Evolutionary conservation across 2,329 filamentous ascomycete genomes (phyloP).

Genomic region (Zasmidium citrigriseum): DNA sequence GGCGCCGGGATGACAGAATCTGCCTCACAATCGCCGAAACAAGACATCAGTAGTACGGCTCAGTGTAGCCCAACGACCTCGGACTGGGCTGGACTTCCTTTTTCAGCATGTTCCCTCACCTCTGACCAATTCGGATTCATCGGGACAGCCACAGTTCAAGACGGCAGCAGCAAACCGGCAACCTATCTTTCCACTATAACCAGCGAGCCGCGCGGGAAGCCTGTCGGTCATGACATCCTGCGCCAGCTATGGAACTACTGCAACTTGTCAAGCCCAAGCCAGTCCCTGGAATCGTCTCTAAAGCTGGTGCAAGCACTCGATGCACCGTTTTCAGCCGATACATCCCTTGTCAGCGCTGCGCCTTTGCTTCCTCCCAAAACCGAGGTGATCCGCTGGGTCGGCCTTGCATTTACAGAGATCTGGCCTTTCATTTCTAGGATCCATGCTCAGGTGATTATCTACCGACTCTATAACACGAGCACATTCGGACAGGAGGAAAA

Average conservation of each 20-base stretch:
- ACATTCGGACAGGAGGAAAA: constrained; percentile 17
- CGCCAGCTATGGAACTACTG: constrained; percentile 21
- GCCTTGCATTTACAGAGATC: constrained; percentile 17
- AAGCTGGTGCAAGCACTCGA: constrained; percentile 21
- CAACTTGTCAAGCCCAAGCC: constrained; percentile 6
- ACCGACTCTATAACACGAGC: constrained; percentile 17
- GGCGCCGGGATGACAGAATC: background rate
- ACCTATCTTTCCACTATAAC: constrained; percentile 16
- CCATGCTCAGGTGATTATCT: constrained; percentile 16
- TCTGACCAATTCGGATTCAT: background rate
- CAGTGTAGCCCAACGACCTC: background rate
- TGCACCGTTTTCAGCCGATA: constrained; percentile 9
- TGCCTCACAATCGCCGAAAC: background rate
- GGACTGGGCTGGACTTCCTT: background rate
- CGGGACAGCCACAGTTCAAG: background rate
- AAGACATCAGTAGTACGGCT: background rate
- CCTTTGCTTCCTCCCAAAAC: constrained; percentile 14
- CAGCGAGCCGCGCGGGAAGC: constrained; percentile 20
- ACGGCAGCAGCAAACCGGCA: background rate
- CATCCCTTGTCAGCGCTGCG: background rate
- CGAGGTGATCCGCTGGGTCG: constrained; percentile 10
- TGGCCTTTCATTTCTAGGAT: constrained; percentile 21
- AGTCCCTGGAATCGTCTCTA: constrained; percentile 11
- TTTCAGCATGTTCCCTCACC: background rate
- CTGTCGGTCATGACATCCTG: constrained; percentile 20